Base-by-base conservation (phyloP, 139 green algal species). In the Penium margaritaceum region DNA sequence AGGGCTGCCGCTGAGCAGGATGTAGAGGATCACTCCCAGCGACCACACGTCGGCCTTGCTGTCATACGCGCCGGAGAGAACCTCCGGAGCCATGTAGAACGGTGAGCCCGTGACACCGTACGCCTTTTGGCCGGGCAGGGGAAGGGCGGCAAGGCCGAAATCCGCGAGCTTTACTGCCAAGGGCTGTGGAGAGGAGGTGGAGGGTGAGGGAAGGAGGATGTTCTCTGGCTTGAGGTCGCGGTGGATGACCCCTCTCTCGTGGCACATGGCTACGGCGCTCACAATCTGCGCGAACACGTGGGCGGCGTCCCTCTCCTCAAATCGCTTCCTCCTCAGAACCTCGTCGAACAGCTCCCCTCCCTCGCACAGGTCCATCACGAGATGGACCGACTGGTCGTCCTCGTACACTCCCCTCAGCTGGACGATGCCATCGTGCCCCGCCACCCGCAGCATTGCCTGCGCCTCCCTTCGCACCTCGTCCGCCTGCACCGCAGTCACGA, bases 331-430 rank as follows among this genome's bases (percentile, higher is more conserved):
- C 1, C 82, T 66, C 5, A 95, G 87, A 47, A 97, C 96, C 32
- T 87, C 65, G 77, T 98, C 93, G 84, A 96, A 98, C 15, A 98
- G 88, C 85, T 97, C 91, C 0, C 93, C 93, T n/a, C 93, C 51
- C 15, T 35, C 21, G 53, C 66, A 74, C 5, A 69, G 24, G 43
- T 74, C 66, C 66, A 74, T 66, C 29, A 74, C 53, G 19, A 74
- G 19, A 32, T 74, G 66, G 43, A 74, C 66, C 27, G 21, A 14
- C 66, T 74, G 21, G 14, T 35, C 55, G 27, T 64, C 55, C 55
- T 64, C 55, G 27, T 37, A 64, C 43, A 61, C 58, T 15, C 33
- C 57, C n/a, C 44, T 19, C 33, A 76, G 44, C 29, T 64, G 34
- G n/a, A 90, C 88, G 38, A 96, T 82, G 84, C 93, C 89, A 2